Conservation (phyloP, 2,329 filamentous ascomycete species). For the Daldinia sp. region DNA sequence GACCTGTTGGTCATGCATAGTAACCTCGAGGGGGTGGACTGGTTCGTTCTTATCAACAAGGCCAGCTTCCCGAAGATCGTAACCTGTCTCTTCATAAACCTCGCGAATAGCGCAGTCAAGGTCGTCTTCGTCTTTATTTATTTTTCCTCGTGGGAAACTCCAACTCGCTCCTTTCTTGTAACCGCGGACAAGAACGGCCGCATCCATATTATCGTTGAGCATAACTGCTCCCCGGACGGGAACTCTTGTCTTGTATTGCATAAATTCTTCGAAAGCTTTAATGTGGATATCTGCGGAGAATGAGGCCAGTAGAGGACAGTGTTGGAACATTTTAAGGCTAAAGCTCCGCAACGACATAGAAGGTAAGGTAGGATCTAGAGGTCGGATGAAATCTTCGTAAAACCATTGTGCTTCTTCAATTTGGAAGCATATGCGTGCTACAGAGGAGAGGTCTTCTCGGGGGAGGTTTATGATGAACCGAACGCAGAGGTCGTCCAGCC, state of each 20-base stretch:
- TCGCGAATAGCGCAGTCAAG: conserved; percentile 93
- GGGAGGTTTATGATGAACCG: conserved; percentile 98
- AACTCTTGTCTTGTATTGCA: conserved; percentile 93
- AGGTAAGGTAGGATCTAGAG: conserved; percentile 84
- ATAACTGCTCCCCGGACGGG: conserved; percentile 95
- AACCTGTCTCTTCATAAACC: conserved; percentile 96
- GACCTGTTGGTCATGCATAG: conserved; percentile 93
- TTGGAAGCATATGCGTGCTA: conserved; percentile 97
- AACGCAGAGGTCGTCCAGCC: conserved; percentile 97
- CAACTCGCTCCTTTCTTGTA: conserved; percentile 98
- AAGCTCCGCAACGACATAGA: conserved; percentile 88
- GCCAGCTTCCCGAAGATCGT: conserved; percentile 81
- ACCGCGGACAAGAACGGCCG: conserved; percentile 91
- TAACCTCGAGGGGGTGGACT: conserved; percentile 87
- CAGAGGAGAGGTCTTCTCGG: conserved; percentile 86
- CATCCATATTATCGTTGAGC: conserved; percentile 94
- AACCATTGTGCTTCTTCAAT: conserved; percentile 99
- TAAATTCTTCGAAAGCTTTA: conserved; percentile 88
- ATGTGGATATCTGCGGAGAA: conserved; percentile 83
- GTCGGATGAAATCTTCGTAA: conserved; percentile 99
- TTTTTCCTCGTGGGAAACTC: conserved; percentile 97
- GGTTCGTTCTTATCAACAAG: conserved; percentile 78
- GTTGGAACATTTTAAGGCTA: conserved; percentile 90
- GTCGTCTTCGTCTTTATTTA: conserved; percentile 96
- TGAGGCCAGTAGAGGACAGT: conserved; percentile 87